A percentile compares a stretch with the other conserved stretches of the same genome.
phyloP scores from a whole-genome alignment of 2,329 filamentous ascomycete genomes.

The Colletotrichum horii region DNA sequence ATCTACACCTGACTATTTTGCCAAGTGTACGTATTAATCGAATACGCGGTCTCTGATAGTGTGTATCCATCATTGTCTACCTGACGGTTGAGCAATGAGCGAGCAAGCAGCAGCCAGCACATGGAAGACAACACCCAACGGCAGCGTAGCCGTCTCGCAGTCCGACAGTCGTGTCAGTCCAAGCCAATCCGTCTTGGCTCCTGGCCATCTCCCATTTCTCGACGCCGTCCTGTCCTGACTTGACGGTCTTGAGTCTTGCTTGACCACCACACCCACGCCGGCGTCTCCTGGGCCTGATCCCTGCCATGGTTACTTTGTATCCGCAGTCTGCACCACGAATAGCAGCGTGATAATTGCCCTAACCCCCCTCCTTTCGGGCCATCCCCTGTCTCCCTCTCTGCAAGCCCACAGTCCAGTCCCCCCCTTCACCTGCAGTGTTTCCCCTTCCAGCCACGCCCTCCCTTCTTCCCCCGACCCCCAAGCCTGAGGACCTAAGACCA shows the following conservation, averaged over 20 bases:
- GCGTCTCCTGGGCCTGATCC: neutral
- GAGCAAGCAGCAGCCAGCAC: neutral
- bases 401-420: neutral
- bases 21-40: neutral
- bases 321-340: conserved; percentile 20
- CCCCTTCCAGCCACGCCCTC: conserved; percentile 19
- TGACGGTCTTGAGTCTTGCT: neutral
- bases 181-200: neutral
- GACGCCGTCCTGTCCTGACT: neutral
- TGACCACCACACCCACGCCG: neutral
- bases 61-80: neutral
- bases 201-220: neutral
- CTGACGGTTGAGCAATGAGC: neutral
- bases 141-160: neutral
- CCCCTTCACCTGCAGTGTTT: conserved; percentile 16
- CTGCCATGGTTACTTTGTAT: conserved; percentile 19
- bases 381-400: conserved; percentile 6
- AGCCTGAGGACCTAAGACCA: neutral
- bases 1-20: neutral
- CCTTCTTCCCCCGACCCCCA: neutral
- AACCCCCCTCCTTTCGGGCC: conserved; percentile 9
- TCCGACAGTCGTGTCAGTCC: neutral
- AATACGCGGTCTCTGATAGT: neutral
- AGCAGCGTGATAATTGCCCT: conserved; percentile 18
- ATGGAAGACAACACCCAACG: neutral